Evolutionary conservation across 2,329 filamentous ascomycete species (phyloP).

Genomic region (Pseudopyricularia javanii): DNA sequence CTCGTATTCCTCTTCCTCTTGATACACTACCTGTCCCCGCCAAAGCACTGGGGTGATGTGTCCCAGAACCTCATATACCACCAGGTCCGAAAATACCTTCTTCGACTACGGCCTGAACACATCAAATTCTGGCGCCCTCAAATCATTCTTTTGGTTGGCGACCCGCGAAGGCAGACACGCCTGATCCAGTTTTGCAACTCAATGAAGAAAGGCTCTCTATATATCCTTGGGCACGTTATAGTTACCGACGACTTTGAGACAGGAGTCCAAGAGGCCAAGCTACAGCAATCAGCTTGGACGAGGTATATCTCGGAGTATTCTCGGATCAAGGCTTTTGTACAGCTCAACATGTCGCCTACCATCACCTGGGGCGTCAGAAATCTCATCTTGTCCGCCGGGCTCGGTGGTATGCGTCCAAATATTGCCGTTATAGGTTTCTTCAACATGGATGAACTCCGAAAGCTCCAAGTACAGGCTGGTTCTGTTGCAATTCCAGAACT

Average conservation of each 20-base stretch:
- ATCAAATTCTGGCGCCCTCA: slow-evolving; percentile 92
- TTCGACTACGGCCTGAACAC: slow-evolving; percentile 75
- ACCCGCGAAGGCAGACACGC: slow-evolving; percentile 68
- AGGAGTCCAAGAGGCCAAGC: slow-evolving; percentile 68
- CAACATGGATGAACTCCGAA: slow-evolving; percentile 64
- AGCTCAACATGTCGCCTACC: slow-evolving; percentile 70
- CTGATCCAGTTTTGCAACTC: slow-evolving; percentile 88
- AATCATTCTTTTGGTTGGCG: slow-evolving; percentile 72
- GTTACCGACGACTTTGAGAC: slow-evolving; percentile 71
- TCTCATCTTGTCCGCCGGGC: slow-evolving; percentile 65
- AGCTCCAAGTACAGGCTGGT: slow-evolving; percentile 25
- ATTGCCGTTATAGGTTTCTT: slow-evolving; percentile 74
- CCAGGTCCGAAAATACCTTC: slow-evolving; percentile 76
- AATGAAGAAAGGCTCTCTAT: slow-evolving; percentile 75
- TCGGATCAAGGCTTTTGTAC: slow-evolving; percentile 80
- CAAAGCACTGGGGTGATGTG: slow-evolving; percentile 83
- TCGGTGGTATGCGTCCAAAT: slow-evolving; percentile 83
- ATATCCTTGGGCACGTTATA: slow-evolving; percentile 79
- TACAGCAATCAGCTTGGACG: slow-evolving; percentile 72
- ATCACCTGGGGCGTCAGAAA: slow-evolving; percentile 80
- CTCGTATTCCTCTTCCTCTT: slow-evolving; percentile 68
- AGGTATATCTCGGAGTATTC: slow-evolving; percentile 75
- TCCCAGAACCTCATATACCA: slow-evolving; percentile 79
- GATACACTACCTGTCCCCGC: slow-evolving; percentile 75
- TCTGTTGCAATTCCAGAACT: not conserved